Conservation (phyloP, 306 rosid species). For the Vigna reflexopilosa region DNA sequence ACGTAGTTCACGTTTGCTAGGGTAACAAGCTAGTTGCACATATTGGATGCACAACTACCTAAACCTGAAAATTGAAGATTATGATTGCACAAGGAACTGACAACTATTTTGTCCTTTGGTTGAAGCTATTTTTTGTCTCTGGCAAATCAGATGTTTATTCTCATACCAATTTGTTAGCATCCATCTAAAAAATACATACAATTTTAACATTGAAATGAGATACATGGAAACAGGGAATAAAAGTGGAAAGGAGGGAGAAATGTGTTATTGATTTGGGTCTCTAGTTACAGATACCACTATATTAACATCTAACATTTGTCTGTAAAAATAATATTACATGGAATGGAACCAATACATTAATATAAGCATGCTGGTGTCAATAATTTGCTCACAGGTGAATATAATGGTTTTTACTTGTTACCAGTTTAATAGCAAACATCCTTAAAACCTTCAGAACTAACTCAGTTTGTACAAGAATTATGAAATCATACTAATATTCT, state of each 20-base stretch:
- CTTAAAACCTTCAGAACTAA: conserved; percentile 7
- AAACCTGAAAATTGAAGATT: conserved; percentile 36
- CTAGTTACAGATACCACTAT: no score
- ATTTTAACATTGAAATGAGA: background rate
- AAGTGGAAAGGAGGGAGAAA: no score
- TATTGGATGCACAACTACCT: conserved; percentile 31
- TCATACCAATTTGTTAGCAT: background rate
- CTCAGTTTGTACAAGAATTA: conserved; percentile 4
- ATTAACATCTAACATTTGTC: no score
- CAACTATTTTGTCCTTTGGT: conserved; percentile 13
- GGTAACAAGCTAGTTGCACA: background rate
- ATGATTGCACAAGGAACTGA: background rate
- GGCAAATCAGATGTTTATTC: background rate
- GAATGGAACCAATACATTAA: background rate
- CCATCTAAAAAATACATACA: background rate
- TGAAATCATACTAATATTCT: background rate
- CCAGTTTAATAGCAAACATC: background rate
- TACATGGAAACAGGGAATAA: no score
- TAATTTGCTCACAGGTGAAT: background rate
- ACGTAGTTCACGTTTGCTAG: conserved; percentile 26
- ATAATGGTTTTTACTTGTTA: background rate
- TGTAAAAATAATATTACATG: background rate
- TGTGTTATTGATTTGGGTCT: no score
- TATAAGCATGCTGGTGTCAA: background rate
- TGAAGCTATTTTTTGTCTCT: conserved; percentile 1